phyloP scores from a whole-genome alignment of 2,329 filamentous ascomycete species.

The Sclerotiophoma versabilis region DNA sequence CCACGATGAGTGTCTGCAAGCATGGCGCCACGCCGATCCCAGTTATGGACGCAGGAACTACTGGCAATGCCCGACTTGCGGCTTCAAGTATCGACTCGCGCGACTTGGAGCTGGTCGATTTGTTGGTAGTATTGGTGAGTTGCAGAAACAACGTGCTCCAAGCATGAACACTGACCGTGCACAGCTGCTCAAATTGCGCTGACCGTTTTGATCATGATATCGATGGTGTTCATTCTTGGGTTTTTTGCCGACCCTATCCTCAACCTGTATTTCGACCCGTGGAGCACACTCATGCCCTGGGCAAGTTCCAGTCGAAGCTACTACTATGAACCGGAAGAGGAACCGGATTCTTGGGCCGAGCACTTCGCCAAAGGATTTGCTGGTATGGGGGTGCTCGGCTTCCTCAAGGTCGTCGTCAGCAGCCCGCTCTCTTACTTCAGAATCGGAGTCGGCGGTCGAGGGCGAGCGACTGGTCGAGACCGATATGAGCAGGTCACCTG shows the following conservation, averaged over 20 bases:
- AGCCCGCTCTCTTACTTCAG: conserved; percentile 80
- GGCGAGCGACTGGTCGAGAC: conserved; percentile 73
- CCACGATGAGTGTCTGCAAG: conserved; percentile 85
- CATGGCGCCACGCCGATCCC: conserved; percentile 80
- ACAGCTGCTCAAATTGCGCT: conserved; percentile 69
- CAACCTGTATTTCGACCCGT: conserved; percentile 83
- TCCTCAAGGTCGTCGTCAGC: conserved; percentile 79
- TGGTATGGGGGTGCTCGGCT: conserved; percentile 86
- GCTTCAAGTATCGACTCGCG: conserved; percentile 80
- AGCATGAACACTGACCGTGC: not conserved
- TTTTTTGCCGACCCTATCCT: conserved; percentile 94
- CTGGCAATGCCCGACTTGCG: conserved; percentile 88
- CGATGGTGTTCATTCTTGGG: conserved; percentile 80
- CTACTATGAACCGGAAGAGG: conserved; percentile 43
- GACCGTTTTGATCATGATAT: conserved; percentile 74
- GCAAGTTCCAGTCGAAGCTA: conserved; percentile 30
- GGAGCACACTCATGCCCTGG: conserved; percentile 50
- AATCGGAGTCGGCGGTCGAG: conserved; percentile 61
- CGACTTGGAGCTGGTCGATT: conserved; percentile 77
- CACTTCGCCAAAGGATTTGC: conserved; percentile 91
- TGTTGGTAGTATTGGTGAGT: conserved; percentile 56
- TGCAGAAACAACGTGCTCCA: not conserved
- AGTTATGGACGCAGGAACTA: conserved; percentile 71
- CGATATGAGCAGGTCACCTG: conserved; percentile 81
- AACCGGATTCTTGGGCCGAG: conserved; percentile 70